phyloP scores from a whole-genome alignment of 2,329 filamentous ascomycete species.

The Aspergillus sp. region DNA sequence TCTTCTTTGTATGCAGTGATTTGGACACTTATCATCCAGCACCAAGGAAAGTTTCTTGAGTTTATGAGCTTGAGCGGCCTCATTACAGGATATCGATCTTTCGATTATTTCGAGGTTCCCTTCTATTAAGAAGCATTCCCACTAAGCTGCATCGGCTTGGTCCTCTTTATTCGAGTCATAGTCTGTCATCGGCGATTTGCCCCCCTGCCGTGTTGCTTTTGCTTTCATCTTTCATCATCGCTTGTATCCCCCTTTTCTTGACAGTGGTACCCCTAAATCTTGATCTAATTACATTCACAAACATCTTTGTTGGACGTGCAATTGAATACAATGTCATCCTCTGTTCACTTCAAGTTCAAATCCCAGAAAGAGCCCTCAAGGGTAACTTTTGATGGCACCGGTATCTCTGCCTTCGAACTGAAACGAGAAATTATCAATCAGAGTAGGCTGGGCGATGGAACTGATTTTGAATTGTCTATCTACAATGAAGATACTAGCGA shows the following conservation, averaged over 20 bases:
- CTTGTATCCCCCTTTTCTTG: constrained; percentile 19
- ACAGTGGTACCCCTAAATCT: constrained; percentile 19
- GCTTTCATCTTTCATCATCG: constrained; percentile 12
- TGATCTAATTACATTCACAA: constrained; percentile 25
- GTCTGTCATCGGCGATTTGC: constrained; percentile 10
- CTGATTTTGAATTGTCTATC: constrained; percentile 92
- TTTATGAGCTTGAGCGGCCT: constrained; percentile 20
- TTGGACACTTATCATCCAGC: constrained; percentile 19
- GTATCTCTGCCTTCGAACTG: constrained; percentile 96
- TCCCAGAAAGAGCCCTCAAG: constrained; percentile 92
- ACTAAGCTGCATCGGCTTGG: constrained; percentile 1
- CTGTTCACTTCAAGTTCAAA: constrained; percentile 99
- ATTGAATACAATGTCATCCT: constrained; percentile 74
- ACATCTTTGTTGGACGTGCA: constrained; percentile 23
- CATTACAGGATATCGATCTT: constrained; percentile 20
- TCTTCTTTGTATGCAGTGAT: constrained; percentile 32
- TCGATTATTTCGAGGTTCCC: constrained; percentile 13
- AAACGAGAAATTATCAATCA: constrained; percentile 98
- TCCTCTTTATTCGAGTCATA: constrained; percentile 11
- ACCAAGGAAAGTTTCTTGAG: constrained; percentile 21
- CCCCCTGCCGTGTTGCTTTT: constrained; percentile 11
- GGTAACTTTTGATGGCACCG: constrained; percentile 94
- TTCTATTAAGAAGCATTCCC: constrained; percentile 9
- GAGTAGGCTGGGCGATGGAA: constrained; percentile 88
- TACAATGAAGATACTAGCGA: constrained; percentile 88